Evolutionary conservation across 441 rosid species (phyloP).

Genomic region (Omphalea diandra): DNA sequence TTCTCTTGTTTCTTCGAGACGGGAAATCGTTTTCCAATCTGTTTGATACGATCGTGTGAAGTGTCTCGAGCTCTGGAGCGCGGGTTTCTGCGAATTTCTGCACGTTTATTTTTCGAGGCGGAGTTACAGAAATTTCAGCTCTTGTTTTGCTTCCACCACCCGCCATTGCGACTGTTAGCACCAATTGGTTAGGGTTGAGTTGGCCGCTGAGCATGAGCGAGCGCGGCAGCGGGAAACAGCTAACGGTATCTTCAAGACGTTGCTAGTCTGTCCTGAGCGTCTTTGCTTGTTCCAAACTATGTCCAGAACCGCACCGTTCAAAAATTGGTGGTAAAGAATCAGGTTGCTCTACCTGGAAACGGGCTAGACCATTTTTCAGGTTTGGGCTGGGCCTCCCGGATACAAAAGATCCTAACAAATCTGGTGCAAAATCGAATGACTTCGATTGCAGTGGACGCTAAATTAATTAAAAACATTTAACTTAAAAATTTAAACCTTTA

Average conservation of each 20-base stretch:
- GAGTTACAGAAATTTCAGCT: conserved; percentile 27
- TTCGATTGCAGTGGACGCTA: too few species aligned
- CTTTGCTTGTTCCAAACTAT: neutral
- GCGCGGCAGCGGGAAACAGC: neutral
- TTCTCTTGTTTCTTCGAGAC: conserved; percentile 68
- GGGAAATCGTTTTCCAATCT: conserved; percentile 63
- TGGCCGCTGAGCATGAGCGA: neutral
- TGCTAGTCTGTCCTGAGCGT: neutral
- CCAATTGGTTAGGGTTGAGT: neutral
- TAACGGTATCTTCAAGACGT: neutral
- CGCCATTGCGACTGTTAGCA: conserved; percentile 29
- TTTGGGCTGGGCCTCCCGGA: too few species aligned
- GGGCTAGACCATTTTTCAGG: too few species aligned
- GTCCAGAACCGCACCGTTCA: neutral
- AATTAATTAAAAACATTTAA: too few species aligned
- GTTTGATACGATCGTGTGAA: conserved; percentile 56
- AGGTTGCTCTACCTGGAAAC: too few species aligned
- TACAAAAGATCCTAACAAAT: too few species aligned
- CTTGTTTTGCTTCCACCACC: conserved; percentile 39
- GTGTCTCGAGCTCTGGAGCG: conserved; percentile 63
- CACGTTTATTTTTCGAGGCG: conserved; percentile 65
- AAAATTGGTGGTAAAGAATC: neutral
- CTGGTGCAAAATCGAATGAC: too few species aligned
- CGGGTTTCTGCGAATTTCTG: conserved; percentile 70
- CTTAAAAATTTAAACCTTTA: too few species aligned